Conservation (phyloP, 163 green algal genomes). For the Chloromonas sp. region DNA sequence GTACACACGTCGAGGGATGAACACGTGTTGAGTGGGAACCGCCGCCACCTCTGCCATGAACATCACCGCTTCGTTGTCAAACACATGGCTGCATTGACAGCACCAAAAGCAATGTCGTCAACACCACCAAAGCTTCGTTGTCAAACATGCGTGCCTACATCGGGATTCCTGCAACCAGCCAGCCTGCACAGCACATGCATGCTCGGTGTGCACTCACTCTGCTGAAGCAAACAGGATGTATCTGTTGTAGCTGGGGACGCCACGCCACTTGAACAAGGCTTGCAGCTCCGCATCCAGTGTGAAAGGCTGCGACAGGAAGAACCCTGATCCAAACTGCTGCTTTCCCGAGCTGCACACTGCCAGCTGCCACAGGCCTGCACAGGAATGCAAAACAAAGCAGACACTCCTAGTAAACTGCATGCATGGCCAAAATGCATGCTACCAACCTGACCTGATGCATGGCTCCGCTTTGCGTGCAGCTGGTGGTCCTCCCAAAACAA, state of each 20-base stretch:
- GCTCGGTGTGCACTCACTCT: not conserved
- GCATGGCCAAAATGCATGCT: not conserved
- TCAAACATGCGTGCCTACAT: no score
- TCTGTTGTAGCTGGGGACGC: not conserved
- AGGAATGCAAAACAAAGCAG: not conserved
- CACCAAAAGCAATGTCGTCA: no score
- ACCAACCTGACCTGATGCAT: not conserved
- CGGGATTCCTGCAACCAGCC: no score
- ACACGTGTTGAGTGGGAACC: not conserved
- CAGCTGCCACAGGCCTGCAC: conserved; percentile 6
- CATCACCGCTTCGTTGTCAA: conserved; percentile 1
- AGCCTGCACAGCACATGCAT: no score
- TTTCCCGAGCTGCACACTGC: not conserved
- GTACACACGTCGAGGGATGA: not conserved
- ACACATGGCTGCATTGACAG: not conserved
- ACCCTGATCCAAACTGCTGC: conserved; percentile 11
- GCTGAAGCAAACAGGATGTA: conserved; percentile 10
- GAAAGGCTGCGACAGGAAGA: conserved; percentile 10
- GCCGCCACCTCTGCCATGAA: conserved; percentile 7
- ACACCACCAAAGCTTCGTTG: no score
- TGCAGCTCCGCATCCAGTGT: conserved; percentile 4
- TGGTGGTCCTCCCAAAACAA: conserved; percentile 2
- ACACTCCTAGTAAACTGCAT: not conserved
- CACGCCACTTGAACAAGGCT: conserved; percentile 4
- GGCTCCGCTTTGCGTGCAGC: not conserved